Evolutionary conservation across 164 flowering plant genomes (phyloP), one percentile per base, ranked within the genome.

Genomic region (Vitis rupestris): DNA sequence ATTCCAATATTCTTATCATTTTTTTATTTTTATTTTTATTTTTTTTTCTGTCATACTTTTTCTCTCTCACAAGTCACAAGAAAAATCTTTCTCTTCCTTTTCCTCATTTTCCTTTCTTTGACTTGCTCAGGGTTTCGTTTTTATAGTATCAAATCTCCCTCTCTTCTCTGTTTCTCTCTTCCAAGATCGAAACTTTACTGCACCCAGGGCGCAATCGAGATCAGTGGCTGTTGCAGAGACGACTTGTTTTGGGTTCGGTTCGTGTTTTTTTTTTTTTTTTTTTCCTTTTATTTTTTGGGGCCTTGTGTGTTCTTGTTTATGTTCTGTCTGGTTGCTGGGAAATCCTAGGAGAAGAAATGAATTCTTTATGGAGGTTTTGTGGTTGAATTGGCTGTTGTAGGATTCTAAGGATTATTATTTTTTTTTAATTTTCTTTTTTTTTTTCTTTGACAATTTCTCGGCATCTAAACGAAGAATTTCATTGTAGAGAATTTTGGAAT

Each of bases 71-170:
- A 27, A 63, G 68, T 71, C 51, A 70, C 62, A 37, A 52, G 58
- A 69, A 74, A 23, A 70, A 60, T 60, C 55, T 65, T 64, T 70
- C 71, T 50, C 64, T 27, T 19, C 44, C 67, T 49, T 69, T 66
- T 13, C 72, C 44, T 68, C 61, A 63, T 70, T 76, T 68, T 77
- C 78, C 79, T 74, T 76, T 80, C 76, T 83, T 84, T 80, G 79
- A 83, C 82, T 74, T 66, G 70, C 15, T 65, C 44, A 50, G 59
- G 74, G 66, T 23, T 74, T 50, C 54, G 59, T 65, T 65, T 58
- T 65, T 66, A 44, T 59, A 72, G 65, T 62, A 53, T 29, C 71
- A 67, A 61, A 47, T 3, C 61, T 16, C 47, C 71, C 65, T 61
- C 63, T 60, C 27, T 54, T 61, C 55, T 3, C 54, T 9, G 11